These are phyloP conservation scores for Schwanniomyces sp. DNA, from an alignment of 805 yeast genomes.

Conservation along the genomic window DNA sequence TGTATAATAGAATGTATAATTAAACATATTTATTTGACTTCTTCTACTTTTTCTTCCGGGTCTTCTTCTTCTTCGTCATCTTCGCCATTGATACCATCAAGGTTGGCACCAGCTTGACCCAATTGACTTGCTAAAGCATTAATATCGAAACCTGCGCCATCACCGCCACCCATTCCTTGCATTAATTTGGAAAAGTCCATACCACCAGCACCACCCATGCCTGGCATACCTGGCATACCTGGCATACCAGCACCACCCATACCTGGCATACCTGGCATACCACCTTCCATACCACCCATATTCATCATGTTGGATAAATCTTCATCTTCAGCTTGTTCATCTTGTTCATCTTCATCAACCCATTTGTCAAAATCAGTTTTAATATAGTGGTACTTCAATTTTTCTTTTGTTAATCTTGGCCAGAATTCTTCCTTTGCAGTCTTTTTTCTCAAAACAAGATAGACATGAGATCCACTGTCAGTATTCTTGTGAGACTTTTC, in stretches of 20 bases:
- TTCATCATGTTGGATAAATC: constrained; percentile 33
- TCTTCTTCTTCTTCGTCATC: constrained; percentile 25
- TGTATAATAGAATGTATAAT: neutral
- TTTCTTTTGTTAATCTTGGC: constrained; percentile 93
- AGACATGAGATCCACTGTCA: constrained; percentile 56
- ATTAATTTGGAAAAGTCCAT: constrained; percentile 22
- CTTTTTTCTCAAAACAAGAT: constrained; percentile 69
- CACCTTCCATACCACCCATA: constrained; percentile 12
- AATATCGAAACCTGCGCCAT: constrained; percentile 34
- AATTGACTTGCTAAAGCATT: constrained; percentile 42
- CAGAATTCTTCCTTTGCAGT: constrained; percentile 74
- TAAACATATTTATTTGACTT: constrained; percentile 5
- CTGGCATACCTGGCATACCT: constrained; percentile 12
- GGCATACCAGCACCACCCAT: constrained; percentile 30
- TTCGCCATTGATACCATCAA: constrained; percentile 14
- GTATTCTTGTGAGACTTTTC: constrained; percentile 60
- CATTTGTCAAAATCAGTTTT: constrained; percentile 96
- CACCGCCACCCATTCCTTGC: constrained; percentile 42
- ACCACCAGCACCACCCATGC: constrained; percentile 24
- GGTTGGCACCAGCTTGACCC: constrained; percentile 34
- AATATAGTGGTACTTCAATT: constrained; percentile 73
- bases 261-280: constrained; percentile 19
- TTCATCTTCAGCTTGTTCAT: constrained; percentile 56
- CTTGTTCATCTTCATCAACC: constrained; percentile 99
- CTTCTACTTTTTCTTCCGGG: constrained; percentile 20